These are phyloP conservation scores for Sporothrix dimorphospora DNA, from an alignment of 2,329 filamentous ascomycete genomes.

Conservation along the genomic window DNA sequence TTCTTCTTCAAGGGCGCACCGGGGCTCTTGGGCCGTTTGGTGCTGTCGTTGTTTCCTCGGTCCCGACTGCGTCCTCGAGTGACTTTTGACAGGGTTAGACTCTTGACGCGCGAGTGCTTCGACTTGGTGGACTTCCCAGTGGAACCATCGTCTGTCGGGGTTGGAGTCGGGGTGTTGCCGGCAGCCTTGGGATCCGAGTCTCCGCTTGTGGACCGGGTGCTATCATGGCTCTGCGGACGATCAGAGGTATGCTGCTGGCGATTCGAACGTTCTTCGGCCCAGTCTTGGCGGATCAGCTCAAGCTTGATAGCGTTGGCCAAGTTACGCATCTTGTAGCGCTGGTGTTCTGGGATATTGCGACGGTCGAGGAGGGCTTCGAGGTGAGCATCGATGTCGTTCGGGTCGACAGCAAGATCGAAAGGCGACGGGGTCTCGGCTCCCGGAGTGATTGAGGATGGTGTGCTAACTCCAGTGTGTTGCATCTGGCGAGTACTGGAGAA, in stretches of 20 bases:
- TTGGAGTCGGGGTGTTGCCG: slow-evolving; percentile 32
- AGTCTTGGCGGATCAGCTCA: slow-evolving; percentile 91
- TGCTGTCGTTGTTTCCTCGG: slow-evolving; percentile 11
- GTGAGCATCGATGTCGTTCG: slow-evolving; percentile 59
- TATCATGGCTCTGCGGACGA: slow-evolving; percentile 46
- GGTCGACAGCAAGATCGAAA: slow-evolving; percentile 57
- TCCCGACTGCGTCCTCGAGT: slow-evolving; percentile 40
- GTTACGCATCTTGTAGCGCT: slow-evolving; percentile 92
- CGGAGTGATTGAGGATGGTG: slow-evolving; percentile 36
- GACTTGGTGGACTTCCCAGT: slow-evolving; percentile 51
- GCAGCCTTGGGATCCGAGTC: slow-evolving; percentile 26
- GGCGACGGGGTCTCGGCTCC: slow-evolving; percentile 38
- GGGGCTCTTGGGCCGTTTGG: slow-evolving; percentile 53
- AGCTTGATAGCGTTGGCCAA: slow-evolving; percentile 89
- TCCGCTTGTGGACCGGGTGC: slow-evolving; percentile 45
- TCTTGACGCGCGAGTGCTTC: slow-evolving; percentile 69
- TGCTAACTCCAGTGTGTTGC: slow-evolving; percentile 37
- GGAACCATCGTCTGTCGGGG: slow-evolving; percentile 37
- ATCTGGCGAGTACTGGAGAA: slow-evolving; percentile 46
- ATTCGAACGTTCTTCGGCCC: slow-evolving; percentile 66
- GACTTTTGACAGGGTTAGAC: slow-evolving; percentile 73
- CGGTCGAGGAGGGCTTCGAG: slow-evolving; percentile 73
- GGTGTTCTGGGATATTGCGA: slow-evolving; percentile 90
- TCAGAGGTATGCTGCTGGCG: slow-evolving; percentile 16
- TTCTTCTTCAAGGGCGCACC: slow-evolving; percentile 74